phyloP scores from a whole-genome alignment of 2,329 filamentous ascomycete species.

The Tolypocladium cylindrosporum region DNA sequence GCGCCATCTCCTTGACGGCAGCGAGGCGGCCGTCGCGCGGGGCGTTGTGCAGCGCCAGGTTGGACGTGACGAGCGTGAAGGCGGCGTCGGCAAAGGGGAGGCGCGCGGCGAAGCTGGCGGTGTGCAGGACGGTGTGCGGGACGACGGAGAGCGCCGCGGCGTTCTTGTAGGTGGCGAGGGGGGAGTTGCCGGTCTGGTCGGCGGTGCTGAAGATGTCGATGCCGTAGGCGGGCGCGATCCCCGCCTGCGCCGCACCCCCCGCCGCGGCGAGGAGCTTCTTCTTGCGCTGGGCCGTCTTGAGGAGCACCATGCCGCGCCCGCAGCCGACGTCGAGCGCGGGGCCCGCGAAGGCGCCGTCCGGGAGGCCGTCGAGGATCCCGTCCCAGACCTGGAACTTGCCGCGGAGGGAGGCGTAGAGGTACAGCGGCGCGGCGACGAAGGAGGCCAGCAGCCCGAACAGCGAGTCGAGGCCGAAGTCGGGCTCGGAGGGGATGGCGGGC shows the following conservation, averaged over 20 bases:
- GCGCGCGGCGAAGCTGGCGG: constrained; percentile 5
- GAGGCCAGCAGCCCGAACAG: constrained; percentile 5
- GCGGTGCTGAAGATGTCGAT: constrained; percentile 9
- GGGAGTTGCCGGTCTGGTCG: constrained; percentile 8
- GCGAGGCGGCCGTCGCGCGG: background rate
- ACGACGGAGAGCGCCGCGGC: constrained; percentile 4
- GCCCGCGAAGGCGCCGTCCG: background rate
- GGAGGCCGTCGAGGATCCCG: constrained; percentile 2
- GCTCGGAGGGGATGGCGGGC: background rate
- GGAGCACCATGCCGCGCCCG: constrained; percentile 9
- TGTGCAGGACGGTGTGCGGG: constrained; percentile 2
- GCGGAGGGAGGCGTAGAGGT: constrained; percentile 8
- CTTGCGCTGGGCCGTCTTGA: constrained; percentile 7
- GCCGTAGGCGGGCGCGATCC: constrained; percentile 5
- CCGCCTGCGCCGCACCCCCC: background rate
- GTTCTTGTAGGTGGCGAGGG: constrained; percentile 7
- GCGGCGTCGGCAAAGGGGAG: constrained; percentile 6
- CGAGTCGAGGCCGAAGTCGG: constrained; percentile 7
- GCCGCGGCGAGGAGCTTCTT: background rate
- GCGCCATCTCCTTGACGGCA: constrained; percentile 6
- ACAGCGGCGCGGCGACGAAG: constrained; percentile 5
- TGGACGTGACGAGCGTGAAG: constrained; percentile 5
- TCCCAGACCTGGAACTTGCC: constrained; percentile 9
- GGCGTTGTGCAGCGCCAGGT: constrained; percentile 7
- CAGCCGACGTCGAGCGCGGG: constrained; percentile 9